These are phyloP conservation scores for Solanum pinnatisectum DNA, from an alignment of 257 asterid genomes.

Conservation along the genomic window DNA sequence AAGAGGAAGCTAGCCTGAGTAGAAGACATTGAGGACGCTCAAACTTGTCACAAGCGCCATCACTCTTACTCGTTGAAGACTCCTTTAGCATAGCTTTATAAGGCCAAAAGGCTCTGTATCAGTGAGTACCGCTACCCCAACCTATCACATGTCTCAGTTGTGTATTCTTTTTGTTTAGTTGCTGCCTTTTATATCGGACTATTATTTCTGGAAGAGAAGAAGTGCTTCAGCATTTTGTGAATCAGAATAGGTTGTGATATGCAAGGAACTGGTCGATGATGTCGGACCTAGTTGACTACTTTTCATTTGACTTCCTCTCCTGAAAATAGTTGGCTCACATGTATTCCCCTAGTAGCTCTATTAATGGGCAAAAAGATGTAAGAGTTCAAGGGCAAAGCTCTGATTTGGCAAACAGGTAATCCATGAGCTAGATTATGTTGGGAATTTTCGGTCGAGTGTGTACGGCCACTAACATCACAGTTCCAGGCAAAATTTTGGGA, in stretches of 20 bases:
- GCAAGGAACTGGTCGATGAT: constrained; percentile 6
- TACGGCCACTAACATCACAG: constrained; percentile 4
- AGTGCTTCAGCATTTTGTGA: neutral
- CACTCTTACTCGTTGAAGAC: neutral
- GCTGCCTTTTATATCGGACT: neutral
- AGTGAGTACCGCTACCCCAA: neutral
- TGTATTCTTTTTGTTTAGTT: neutral
- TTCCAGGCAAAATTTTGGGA: constrained; percentile 44
- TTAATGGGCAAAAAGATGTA: constrained; percentile 34
- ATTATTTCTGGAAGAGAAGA: neutral
- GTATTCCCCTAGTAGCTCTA: constrained; percentile 30
- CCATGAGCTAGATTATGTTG: constrained; percentile 6
- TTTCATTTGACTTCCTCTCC: constrained; percentile 8
- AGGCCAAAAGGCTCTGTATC: neutral
- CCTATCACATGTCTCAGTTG: neutral
- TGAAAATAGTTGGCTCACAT: constrained; percentile 12
- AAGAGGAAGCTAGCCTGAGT: neutral
- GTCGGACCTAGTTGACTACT: constrained; percentile 13
- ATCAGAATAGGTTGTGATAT: neutral
- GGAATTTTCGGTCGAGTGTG: neutral
- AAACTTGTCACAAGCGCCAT: neutral
- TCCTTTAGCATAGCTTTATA: neutral
- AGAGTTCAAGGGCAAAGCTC: constrained; percentile 24
- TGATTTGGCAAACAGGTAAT: constrained; percentile 42
- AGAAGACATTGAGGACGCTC: neutral